Percentiles rank a stretch among this genome's conserved stretches.
Evolutionary conservation across 2,329 filamentous ascomycete species (phyloP).

Genomic region (Parafenestella ontariensis): DNA sequence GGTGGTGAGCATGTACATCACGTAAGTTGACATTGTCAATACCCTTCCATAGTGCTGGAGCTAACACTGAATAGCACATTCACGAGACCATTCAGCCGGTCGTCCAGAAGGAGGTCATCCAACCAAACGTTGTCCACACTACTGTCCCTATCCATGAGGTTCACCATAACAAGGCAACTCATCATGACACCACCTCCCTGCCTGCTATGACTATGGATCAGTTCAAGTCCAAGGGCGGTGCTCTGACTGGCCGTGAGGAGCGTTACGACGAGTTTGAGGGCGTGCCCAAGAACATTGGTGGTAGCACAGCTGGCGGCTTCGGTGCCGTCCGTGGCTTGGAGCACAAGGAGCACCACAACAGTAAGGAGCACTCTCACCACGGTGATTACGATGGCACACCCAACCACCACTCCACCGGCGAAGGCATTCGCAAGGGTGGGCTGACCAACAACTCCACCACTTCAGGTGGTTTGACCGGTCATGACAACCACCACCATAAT

Average conservation of each 20-base stretch:
- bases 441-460: not conserved
- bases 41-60: not conserved
- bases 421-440: slow-evolving; percentile 4
- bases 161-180: slow-evolving; percentile 70
- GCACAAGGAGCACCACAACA: slow-evolving; percentile 23
- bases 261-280: slow-evolving; percentile 68
- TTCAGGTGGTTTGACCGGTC: slow-evolving; percentile 1
- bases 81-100: slow-evolving; percentile 75
- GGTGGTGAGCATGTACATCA: slow-evolving; percentile 71
- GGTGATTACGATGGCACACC: slow-evolving; percentile 22
- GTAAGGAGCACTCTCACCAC: slow-evolving; percentile 19
- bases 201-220: slow-evolving; percentile 70
- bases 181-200: slow-evolving; percentile 69
- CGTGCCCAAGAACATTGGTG: slow-evolving; percentile 61
- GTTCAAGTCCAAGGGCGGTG: slow-evolving; percentile 65
- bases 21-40: slow-evolving; percentile 19
- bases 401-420: slow-evolving; percentile 9
- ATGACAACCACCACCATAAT: slow-evolving; percentile 14
- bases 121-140: slow-evolving; percentile 73
- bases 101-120: slow-evolving; percentile 72
- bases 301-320: slow-evolving; percentile 26
- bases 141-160: slow-evolving; percentile 75
- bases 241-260: slow-evolving; percentile 61
- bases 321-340: slow-evolving; percentile 21
- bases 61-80: slow-evolving; percentile 53